phyloP scores from a whole-genome alignment of 129 eudicot genomes.

The Dittrichia graveolens region DNA sequence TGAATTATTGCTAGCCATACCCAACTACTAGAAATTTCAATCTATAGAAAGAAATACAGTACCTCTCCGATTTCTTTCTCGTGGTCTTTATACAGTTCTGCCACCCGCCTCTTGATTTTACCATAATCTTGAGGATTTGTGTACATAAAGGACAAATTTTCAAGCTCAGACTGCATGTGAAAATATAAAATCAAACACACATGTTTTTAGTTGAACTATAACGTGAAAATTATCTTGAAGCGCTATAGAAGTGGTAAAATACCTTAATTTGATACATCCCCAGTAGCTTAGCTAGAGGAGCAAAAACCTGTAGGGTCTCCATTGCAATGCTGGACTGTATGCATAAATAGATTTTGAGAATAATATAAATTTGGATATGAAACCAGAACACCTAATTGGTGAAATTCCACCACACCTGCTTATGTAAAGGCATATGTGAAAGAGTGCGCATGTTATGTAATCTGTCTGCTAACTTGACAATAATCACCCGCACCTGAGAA shows the following conservation, averaged over 20 bases:
- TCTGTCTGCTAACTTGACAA: conserved; percentile 96
- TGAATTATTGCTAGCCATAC: conserved; percentile 13
- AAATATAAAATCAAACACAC: conserved; percentile 20
- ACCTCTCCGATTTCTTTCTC: conserved; percentile 89
- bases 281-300: conserved; percentile 88
- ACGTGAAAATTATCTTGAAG: conserved; percentile 12
- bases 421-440: conserved; percentile 91
- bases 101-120: conserved; percentile 68
- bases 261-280: conserved; percentile 98
- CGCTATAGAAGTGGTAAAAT: conserved; percentile 15
- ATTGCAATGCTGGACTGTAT: conserved; percentile 86
- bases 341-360: conserved; percentile 25
- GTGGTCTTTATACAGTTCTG: conserved; percentile 80
- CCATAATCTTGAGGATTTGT: conserved; percentile 86
- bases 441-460: conserved; percentile 97
- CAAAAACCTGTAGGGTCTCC: conserved; percentile 97
- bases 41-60: conserved; percentile 9
- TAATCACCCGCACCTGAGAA: conserved; percentile 93
- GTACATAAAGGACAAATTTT: conserved; percentile 90
- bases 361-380: background rate
- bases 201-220: conserved; percentile 54
- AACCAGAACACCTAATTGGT: background rate
- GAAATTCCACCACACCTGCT: conserved; percentile 61
- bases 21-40: conserved; percentile 15
- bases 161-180: conserved; percentile 85